Evolutionary conservation across 2,329 filamentous ascomycete species (phyloP).

Genomic region (Cryphonectria nitschkei): DNA sequence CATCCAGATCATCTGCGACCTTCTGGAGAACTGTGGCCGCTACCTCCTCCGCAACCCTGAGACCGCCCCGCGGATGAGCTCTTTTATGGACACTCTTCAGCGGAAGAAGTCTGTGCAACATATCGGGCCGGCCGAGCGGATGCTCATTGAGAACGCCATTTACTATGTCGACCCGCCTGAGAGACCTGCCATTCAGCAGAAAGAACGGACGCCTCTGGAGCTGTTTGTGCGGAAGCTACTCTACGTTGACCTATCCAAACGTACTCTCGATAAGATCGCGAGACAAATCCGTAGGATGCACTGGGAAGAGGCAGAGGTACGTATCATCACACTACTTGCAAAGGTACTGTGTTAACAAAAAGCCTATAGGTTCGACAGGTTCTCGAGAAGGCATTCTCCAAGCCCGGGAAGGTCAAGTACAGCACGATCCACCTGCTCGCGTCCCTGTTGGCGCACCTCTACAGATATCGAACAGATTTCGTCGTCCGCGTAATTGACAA

Average conservation of each 20-base stretch:
- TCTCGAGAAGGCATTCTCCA: constrained; percentile 89
- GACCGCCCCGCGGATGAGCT: constrained; percentile 88
- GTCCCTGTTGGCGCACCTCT: constrained; percentile 84
- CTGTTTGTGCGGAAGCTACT: constrained; percentile 91
- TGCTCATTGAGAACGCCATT: constrained; percentile 97
- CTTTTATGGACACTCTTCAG: constrained; percentile 91
- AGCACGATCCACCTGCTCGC: constrained; percentile 94
- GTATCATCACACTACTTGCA: constrained; percentile 31
- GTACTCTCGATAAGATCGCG: constrained; percentile 89
- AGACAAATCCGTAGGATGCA: constrained; percentile 95
- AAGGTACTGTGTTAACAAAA: background rate
- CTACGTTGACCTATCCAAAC: constrained; percentile 91
- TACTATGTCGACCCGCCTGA: constrained; percentile 98
- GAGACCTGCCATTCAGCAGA: constrained; percentile 91
- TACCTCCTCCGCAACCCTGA: constrained; percentile 92
- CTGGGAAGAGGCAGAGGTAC: constrained; percentile 89
- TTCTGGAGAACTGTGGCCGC: constrained; percentile 94
- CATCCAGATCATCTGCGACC: constrained; percentile 95
- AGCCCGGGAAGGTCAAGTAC: constrained; percentile 96
- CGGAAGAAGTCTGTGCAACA: constrained; percentile 96
- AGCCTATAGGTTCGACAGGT: constrained; percentile 49
- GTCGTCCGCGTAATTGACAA: constrained; percentile 91
- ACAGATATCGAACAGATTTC: constrained; percentile 90
- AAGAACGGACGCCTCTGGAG: constrained; percentile 91
- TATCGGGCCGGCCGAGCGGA: constrained; percentile 91